Percentiles rank a stretch among this genome's conserved stretches.
Evolutionary conservation across 1,284 basidiomycete species (phyloP).

Genomic region (Pyrrhoderma lamaoense): DNA sequence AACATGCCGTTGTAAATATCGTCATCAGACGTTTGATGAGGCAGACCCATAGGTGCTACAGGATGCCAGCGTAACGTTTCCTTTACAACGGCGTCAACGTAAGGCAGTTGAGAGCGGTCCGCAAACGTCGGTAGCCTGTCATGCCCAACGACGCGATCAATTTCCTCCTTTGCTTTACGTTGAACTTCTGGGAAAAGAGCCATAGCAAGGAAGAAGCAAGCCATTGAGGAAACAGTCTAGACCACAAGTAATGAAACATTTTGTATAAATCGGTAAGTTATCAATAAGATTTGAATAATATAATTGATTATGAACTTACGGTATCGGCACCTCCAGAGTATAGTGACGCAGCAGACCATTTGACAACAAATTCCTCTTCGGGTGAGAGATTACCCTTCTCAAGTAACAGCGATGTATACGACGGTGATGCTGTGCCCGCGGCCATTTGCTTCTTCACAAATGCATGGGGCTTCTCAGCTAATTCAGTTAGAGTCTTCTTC

Average conservation of each 20-base stretch:
- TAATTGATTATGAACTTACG: background rate
- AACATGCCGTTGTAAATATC: slow-evolving; percentile 17
- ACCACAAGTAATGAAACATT: background rate
- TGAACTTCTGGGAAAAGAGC: slow-evolving; percentile 23
- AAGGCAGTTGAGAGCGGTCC: slow-evolving; percentile 24
- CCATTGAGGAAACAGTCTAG: slow-evolving; percentile 18
- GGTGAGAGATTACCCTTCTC: slow-evolving; percentile 26
- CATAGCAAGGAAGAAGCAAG: slow-evolving; percentile 26
- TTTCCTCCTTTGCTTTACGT: slow-evolving; percentile 23
- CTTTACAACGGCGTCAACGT: slow-evolving; percentile 25
- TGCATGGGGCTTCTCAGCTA: slow-evolving; percentile 32
- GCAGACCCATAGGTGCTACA: slow-evolving; percentile 23
- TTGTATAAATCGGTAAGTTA: no score
- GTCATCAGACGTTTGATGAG: slow-evolving; percentile 18
- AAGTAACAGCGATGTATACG: slow-evolving; percentile 31
- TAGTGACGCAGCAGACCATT: slow-evolving; percentile 31
- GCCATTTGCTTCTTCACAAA: slow-evolving; percentile 38
- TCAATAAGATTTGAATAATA: no score
- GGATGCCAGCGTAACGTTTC: slow-evolving; percentile 27
- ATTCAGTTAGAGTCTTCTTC: slow-evolving; percentile 26
- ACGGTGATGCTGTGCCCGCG: slow-evolving; percentile 31
- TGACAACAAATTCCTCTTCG: slow-evolving; percentile 31
- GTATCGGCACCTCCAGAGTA: slow-evolving; percentile 11
- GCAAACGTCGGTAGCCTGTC: slow-evolving; percentile 24
- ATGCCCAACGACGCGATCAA: slow-evolving; percentile 23